A percentile compares a stretch with the other conserved stretches of the same genome.
phyloP scores from a whole-genome alignment of 306 rosid species.

The Prunus campanulata region DNA sequence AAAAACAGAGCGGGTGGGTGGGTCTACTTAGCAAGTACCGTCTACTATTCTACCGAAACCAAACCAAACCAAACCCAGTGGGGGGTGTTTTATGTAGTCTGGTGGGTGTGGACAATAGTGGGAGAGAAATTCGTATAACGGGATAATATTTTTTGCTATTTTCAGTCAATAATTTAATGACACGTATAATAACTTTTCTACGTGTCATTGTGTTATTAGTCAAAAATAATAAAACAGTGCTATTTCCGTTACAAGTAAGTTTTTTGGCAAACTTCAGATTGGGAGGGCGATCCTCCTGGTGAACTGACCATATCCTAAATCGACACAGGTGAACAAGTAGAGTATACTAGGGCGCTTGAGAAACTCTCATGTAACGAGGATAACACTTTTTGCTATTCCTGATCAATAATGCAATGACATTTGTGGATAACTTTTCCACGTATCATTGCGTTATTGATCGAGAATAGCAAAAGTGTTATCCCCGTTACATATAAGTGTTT shows the following conservation, averaged over 20 bases:
- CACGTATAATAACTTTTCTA: rapidly evolving
- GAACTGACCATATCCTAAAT: not conserved
- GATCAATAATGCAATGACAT: rapidly evolving
- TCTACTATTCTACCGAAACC: too few species aligned
- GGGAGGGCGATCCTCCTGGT: not conserved
- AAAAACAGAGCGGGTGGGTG: not conserved
- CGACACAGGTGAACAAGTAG: not conserved
- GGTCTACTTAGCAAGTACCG: too few species aligned
- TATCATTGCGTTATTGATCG: too few species aligned
- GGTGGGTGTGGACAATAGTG: too few species aligned
- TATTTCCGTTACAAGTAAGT: too few species aligned
- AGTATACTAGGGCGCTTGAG: too few species aligned
- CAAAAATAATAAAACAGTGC: rapidly evolving
- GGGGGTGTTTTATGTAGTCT: too few species aligned
- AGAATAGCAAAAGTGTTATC: too few species aligned
- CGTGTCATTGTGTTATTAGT: rapidly evolving
- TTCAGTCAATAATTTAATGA: rapidly evolving
- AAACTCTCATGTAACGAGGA: rapidly evolving
- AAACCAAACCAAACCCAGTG: too few species aligned
- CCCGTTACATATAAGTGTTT: too few species aligned
- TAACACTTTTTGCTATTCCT: rapidly evolving
- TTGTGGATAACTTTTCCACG: rapidly evolving
- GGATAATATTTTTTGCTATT: rapidly evolving
- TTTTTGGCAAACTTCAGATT: too few species aligned
- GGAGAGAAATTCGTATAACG: too few species aligned